Base-by-base conservation (phyloP, 306 rosid species). In the Medicago lupulina region DNA sequence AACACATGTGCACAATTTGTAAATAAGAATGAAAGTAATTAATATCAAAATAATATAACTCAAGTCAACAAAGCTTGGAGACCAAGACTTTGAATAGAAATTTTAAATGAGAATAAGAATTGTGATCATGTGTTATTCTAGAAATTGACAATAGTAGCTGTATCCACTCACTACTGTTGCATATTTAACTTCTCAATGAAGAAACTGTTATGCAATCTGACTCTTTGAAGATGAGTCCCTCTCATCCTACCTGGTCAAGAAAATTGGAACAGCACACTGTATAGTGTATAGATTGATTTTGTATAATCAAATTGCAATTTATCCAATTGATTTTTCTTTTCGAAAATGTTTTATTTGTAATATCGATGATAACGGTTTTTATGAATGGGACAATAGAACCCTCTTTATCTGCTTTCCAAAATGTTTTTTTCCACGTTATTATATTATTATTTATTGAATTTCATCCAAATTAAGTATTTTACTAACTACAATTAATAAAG, bases 121-220 rank as follows among this genome's bases (percentile, higher is more conserved):
- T 28, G 67, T 28, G 12, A 58, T 23, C 64, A 58, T 58, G 64
- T 58, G 64, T 23, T 23, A 58, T 41, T 61, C 67, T 61, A 61
- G 67, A 31, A 61, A 61, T 61, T 61, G 19, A 61, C 67, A 31
- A 61, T 14, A 61, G 67, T 31, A 61, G 67, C 41, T 61, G 67
- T 61, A 15, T 43, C 43, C 66, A 60, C 18, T 28, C 4, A 11
- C n/a, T 4, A 21, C 1, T 14, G 11, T 61, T 61, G 31, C 31
- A 16, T 13, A 28, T 61, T 31, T 31, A 31, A 34, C 41, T 61
- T 61, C 43, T 28, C 41, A 6, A 31, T 0, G 21, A 61, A 61
- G 19, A 41, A 31, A 61, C 10, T 61, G 41, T 14, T 31, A 31
- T 60, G 18, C 40, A 25, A 59, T 59, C 40, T 25, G 40, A 59